Evolutionary conservation across 2,329 filamentous ascomycete species (phyloP).

Genomic region (Pyrenophora graminea): DNA sequence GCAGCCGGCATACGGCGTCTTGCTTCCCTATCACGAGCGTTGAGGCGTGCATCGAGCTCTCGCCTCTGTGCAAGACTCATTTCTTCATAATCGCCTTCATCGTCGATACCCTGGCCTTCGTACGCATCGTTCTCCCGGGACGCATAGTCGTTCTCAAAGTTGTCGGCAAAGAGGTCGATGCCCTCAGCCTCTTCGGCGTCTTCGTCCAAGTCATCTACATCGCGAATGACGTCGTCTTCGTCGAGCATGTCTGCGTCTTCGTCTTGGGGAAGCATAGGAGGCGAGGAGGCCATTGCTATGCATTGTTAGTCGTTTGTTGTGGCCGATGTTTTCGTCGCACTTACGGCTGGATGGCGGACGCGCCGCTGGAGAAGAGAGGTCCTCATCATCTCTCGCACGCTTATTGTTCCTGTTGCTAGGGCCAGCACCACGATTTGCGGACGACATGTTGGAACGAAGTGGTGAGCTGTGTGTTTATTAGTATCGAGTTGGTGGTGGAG

Average conservation of each 20-base stretch:
- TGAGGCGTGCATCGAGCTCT: slow-evolving; percentile 72
- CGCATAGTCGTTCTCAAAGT: slow-evolving; percentile 67
- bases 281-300: slow-evolving; percentile 62
- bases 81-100: slow-evolving; percentile 77
- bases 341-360: slow-evolving; percentile 67
- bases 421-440: slow-evolving; percentile 74
- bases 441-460: slow-evolving; percentile 76
- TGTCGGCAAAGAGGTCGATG: slow-evolving; percentile 72
- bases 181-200: slow-evolving; percentile 71
- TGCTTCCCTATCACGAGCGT: slow-evolving; percentile 73
- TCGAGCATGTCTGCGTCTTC: slow-evolving; percentile 72
- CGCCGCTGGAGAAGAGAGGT: slow-evolving; percentile 60
- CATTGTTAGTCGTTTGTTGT: slow-evolving; percentile 23
- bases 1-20: slow-evolving; percentile 70
- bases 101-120: slow-evolving; percentile 73
- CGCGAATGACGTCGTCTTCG: slow-evolving; percentile 66
- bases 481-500: slow-evolving; percentile 19
- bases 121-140: slow-evolving; percentile 63
- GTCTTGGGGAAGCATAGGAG: slow-evolving; percentile 68
- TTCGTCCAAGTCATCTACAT: slow-evolving; percentile 70
- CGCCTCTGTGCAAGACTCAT: slow-evolving; percentile 70
- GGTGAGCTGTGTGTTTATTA: slow-evolving; percentile 67
- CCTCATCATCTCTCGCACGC: slow-evolving; percentile 67
- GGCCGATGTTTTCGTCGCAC: slow-evolving; percentile 38
- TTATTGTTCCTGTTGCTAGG: slow-evolving; percentile 64